A percentile compares a stretch with the other conserved stretches of the same genome.
phyloP scores from a whole-genome alignment of 169 alveolate genomes.

The Fabrea salina region DNA sequence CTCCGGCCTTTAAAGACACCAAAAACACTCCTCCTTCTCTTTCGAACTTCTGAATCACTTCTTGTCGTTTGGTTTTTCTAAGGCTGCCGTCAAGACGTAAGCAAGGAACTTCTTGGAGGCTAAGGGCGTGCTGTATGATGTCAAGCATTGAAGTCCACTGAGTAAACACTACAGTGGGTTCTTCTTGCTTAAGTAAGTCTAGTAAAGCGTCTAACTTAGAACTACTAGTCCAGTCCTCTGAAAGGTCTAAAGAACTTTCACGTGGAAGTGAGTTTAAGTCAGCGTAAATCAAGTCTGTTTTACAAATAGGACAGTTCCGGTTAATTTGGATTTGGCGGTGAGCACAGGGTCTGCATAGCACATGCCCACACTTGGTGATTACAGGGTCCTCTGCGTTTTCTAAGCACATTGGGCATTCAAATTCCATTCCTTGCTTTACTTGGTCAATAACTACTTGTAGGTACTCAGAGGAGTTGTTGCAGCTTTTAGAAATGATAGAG shows the following conservation, averaged over 20 bases:
- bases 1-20: slow-evolving; percentile 85
- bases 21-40: slow-evolving; percentile 62
- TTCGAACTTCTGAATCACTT: slow-evolving; percentile 44
- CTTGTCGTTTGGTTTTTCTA: slow-evolving; percentile 47
- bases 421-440: slow-evolving; percentile 44
- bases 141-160: slow-evolving; percentile 47
- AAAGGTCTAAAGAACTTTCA: slow-evolving; percentile 32
- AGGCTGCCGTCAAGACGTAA: slow-evolving; percentile 63
- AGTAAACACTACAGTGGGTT: slow-evolving; percentile 40
- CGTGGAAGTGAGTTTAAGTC: slow-evolving; percentile 55
- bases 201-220: slow-evolving; percentile 40
- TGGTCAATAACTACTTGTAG: slow-evolving; percentile 37
- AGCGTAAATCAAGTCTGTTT: slow-evolving; percentile 38
- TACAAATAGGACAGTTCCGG: slow-evolving; percentile 61
- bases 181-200: slow-evolving; percentile 30
- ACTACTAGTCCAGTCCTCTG: slow-evolving; percentile 28
- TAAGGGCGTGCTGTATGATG: slow-evolving; percentile 39
- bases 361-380: slow-evolving; percentile 64
- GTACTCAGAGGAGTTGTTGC: slow-evolving; percentile 29
- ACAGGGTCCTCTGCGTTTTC: slow-evolving; percentile 63
- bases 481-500: slow-evolving; percentile 14
- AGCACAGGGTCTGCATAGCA: slow-evolving; percentile 44
- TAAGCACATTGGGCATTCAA: slow-evolving; percentile 66
- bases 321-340: not conserved
- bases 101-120: slow-evolving; percentile 38